Evolutionary conservation across 345 rosid species (phyloP), one percentile per base, ranked within the genome.

Genomic region (Hevea brasiliensis): DNA sequence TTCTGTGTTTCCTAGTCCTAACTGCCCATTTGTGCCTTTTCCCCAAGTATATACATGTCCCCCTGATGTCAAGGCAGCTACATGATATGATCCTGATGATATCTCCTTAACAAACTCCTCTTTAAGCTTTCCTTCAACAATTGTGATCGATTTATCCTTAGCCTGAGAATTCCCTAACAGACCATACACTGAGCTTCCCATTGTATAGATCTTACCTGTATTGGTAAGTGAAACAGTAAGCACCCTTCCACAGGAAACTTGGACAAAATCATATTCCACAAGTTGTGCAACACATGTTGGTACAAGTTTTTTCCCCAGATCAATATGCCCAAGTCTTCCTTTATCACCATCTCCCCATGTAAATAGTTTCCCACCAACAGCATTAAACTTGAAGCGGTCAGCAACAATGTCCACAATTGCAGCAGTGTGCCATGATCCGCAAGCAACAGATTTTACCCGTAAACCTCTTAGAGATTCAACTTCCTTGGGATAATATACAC

Each of bases 271-370:
- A 72, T 79, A 83, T 15, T 90, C 91, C 67, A 77, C 77, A 1
- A 92, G 87, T 70, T 77, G 81, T 0, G 87, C 74, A 63, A 92
- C 89, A 72, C 88, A 82, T 32, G 90, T 82, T 7, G 97, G 97
- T 65, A 82, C 65, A 14, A 89, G 90, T 85, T 82, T 89, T 78
- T 69, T 82, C 69, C 76, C 83, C 64, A 77, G 67, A 51, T 86
- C 92, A 1, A 56, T 66, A 77, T 92, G 96, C 20, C 96, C 97
- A 54, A 92, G 86, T 78, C 84, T 81, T 47, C 95, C 95, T 83
- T 83, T 86, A 79, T 92, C 97, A 1, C 93, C 92, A 78, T 92
- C 96, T 55, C 97, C 97, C 97, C 96, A 92, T 24, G 97, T 92
- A 81, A 85, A 90, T 65, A 92, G 59, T 79, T 92, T 92, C 47